phyloP scores from a whole-genome alignment of 108 stramenopile genomes.

The Conticribra guillardii region DNA sequence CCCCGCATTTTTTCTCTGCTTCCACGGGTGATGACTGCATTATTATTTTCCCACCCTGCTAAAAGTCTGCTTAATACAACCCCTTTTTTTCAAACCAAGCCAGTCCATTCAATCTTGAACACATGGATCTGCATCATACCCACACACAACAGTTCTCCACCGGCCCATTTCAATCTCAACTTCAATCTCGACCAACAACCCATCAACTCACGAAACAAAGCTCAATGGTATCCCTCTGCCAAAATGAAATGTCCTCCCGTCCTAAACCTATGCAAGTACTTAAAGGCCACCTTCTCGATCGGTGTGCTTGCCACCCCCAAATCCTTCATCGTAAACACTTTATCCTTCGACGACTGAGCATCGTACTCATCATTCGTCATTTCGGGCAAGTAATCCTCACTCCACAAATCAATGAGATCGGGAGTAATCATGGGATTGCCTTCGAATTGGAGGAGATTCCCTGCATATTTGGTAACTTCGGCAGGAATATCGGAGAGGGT shows the following conservation, averaged over 20 bases:
- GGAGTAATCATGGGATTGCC: slow-evolving; percentile 74
- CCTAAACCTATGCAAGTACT: slow-evolving; percentile 88
- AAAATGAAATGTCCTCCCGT: slow-evolving; percentile 88
- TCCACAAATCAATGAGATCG: slow-evolving; percentile 80
- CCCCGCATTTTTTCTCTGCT: too few relatives aligned
- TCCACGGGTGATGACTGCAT: too few relatives aligned
- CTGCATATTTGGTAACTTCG: slow-evolving; percentile 51
- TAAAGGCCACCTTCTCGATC: slow-evolving; percentile 89
- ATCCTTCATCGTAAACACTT: slow-evolving; percentile 85
- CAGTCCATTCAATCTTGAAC: too few relatives aligned
- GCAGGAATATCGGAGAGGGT: slow-evolving; percentile 71
- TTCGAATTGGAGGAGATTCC: slow-evolving; percentile 61
- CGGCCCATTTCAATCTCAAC: too few relatives aligned
- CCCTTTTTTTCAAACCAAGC: too few relatives aligned
- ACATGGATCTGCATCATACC: too few relatives aligned
- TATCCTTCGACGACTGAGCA: slow-evolving; percentile 47
- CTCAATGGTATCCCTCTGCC: slow-evolving; percentile 87
- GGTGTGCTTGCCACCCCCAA: slow-evolving; percentile 80
- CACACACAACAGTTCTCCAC: too few relatives aligned
- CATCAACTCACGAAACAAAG: too few relatives aligned
- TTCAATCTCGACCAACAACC: too few relatives aligned
- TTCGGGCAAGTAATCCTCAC: slow-evolving; percentile 77
- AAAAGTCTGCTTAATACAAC: too few relatives aligned
- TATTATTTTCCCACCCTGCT: too few relatives aligned
- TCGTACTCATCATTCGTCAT: slow-evolving; percentile 72